Percentiles rank a stretch among this genome's conserved stretches.
These are phyloP conservation scores for Didymella exigua DNA, from an alignment of 2,329 filamentous ascomycete species.

Conservation along the genomic window DNA sequence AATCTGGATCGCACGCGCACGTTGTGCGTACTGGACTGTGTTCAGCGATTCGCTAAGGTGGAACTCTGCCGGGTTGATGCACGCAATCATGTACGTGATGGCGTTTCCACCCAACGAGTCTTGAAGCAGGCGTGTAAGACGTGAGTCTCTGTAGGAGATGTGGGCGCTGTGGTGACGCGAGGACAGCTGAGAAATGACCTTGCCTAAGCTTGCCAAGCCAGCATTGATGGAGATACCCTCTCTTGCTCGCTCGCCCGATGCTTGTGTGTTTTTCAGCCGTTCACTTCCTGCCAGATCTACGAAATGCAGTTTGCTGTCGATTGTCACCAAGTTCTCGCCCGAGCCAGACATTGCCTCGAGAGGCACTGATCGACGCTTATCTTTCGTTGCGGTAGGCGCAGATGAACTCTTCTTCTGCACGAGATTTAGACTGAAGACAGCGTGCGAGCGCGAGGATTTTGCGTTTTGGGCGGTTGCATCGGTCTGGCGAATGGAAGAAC, in stretches of 20 bases:
- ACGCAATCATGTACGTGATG: slow-evolving; percentile 99
- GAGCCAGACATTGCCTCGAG: slow-evolving; percentile 73
- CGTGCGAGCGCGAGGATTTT: slow-evolving; percentile 95
- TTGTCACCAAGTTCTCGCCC: slow-evolving; percentile 71
- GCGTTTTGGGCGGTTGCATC: slow-evolving; percentile 97
- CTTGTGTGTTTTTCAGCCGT: slow-evolving; percentile 93
- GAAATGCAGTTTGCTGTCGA: slow-evolving; percentile 98
- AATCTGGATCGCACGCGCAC: slow-evolving; percentile 94
- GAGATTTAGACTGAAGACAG: slow-evolving; percentile 93
- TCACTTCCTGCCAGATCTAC: slow-evolving; percentile 97
- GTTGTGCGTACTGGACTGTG: slow-evolving; percentile 93
- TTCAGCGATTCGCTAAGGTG: slow-evolving; percentile 97
- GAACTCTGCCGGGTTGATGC: slow-evolving; percentile 95
- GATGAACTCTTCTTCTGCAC: slow-evolving; percentile 76
- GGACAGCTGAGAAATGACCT: slow-evolving; percentile 97
- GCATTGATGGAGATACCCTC: slow-evolving; percentile 99
- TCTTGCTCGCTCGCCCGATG: slow-evolving; percentile 89
- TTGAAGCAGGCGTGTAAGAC: slow-evolving; percentile 90
- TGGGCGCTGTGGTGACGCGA: slow-evolving; percentile 85
- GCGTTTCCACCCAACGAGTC: slow-evolving; percentile 96
- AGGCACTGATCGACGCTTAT: slow-evolving; percentile 88
- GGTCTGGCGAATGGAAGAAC: slow-evolving; percentile 92
- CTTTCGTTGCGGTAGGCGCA: slow-evolving; percentile 59
- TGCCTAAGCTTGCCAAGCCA: slow-evolving; percentile 90
- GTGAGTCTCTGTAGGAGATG: slow-evolving; percentile 98